Evolutionary conservation across 441 rosid genomes (phyloP).

Genomic region (Daphne laureola): DNA sequence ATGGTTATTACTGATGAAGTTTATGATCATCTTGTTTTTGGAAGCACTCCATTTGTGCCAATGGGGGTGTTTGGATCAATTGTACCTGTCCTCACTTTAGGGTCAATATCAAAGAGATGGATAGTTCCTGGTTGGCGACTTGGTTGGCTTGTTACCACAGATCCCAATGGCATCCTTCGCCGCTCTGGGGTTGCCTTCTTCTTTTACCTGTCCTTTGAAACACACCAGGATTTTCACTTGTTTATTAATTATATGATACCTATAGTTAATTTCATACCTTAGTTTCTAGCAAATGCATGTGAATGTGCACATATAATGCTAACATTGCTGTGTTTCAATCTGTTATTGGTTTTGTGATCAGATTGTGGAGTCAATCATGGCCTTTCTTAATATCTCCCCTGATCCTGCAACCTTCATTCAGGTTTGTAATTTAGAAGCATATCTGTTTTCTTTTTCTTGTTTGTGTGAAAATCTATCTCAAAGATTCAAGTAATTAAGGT

Average conservation of each 20-base stretch:
- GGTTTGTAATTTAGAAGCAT: slow-evolving; percentile 23
- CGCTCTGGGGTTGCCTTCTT: slow-evolving; percentile 28
- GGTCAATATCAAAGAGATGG: slow-evolving; percentile 58
- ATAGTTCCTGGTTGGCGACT: slow-evolving; percentile 55
- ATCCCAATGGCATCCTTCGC: slow-evolving; percentile 32
- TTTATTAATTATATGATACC: background rate
- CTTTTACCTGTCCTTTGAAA: background rate
- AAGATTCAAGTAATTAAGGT: too few species aligned
- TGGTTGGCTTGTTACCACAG: slow-evolving; percentile 45
- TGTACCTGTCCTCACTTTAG: slow-evolving; percentile 43
- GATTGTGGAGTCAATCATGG: slow-evolving; percentile 36
- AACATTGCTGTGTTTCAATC: background rate
- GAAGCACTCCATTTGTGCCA: slow-evolving; percentile 36
- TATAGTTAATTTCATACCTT: background rate
- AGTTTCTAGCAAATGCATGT: background rate
- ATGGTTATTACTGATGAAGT: slow-evolving; percentile 52
- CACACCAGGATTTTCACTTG: background rate
- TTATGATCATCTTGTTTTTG: slow-evolving; percentile 35
- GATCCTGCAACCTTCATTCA: slow-evolving; percentile 61
- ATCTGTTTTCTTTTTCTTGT: background rate
- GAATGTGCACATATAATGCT: background rate
- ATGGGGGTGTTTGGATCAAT: slow-evolving; percentile 42
- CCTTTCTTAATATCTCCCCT: slow-evolving; percentile 29
- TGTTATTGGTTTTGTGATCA: slow-evolving; percentile 14
- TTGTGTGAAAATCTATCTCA: too few species aligned